Percentiles rank a stretch among this genome's conserved stretches.
Conservation (phyloP, 805 yeast species). For the Metschnikowia colocasiae region DNA sequence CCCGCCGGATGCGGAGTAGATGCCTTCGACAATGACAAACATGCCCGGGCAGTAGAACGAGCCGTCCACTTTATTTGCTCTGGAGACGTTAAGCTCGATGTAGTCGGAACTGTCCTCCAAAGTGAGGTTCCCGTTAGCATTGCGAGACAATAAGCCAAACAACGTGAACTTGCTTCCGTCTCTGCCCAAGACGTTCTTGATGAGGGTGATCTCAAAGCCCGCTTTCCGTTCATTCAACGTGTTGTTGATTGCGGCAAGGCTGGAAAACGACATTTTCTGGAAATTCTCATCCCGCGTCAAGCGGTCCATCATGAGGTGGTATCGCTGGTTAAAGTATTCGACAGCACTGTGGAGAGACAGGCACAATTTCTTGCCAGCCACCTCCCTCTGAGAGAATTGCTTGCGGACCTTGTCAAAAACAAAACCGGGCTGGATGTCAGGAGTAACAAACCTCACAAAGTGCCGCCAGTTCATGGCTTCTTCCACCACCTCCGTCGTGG, state of each 20-base stretch:
- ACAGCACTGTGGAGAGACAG: constrained; percentile 23
- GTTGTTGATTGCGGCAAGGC: constrained; percentile 42
- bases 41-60: constrained; percentile 72
- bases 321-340: constrained; percentile 51
- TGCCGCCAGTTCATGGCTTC: constrained; percentile 61
- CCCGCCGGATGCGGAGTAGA: constrained; percentile 64
- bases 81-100: constrained; percentile 62
- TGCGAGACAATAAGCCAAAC: constrained; percentile 69
- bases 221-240: constrained; percentile 9
- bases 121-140: constrained; percentile 63
- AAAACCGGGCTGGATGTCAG: constrained; percentile 61
- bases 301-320: constrained; percentile 63
- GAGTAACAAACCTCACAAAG: constrained; percentile 62
- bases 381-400: constrained; percentile 42
- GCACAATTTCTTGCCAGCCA: constrained; percentile 14
- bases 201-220: constrained; percentile 51
- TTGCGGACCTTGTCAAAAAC: constrained; percentile 58
- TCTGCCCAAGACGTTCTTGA: constrained; percentile 84
- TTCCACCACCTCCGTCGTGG: constrained; percentile 13
- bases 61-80: constrained; percentile 59
- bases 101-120: constrained; percentile 79
- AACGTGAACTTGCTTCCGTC: constrained; percentile 71
- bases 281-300: constrained; percentile 73
- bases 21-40: constrained; percentile 79
- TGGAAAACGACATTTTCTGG: constrained; percentile 47